Base-by-base conservation (phyloP, 257 asterid genomes). In the Fraxinus excelsior region DNA sequence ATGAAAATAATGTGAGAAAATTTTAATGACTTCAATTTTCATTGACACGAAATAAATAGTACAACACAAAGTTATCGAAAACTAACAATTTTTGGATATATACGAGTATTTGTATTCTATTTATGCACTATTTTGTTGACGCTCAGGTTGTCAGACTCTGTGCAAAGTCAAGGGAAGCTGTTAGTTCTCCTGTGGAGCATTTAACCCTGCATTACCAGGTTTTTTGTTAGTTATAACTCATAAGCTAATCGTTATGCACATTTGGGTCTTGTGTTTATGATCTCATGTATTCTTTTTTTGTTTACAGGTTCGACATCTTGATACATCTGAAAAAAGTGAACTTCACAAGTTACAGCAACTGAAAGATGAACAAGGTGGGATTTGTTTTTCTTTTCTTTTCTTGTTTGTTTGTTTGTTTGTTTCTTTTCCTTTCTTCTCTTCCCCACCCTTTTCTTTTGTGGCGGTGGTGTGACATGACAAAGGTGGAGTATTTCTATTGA, bases 91-190 rank as follows among this genome's bases (percentile, higher is more conserved):
- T 42, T 68, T 67, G 7, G 40, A 49, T 71, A 51, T 25, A 23
- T 21, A 21, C 31, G 23, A 75, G 72, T 68, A 74, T 21, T 72
- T 19, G 31, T 31, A 8, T 60, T 64, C 58, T 70, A 12, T 44
- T 74, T 35, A 26, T 25, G 35, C 68, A 11, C 19, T 62, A 10
- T 26, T 62, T 23, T 62, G 79, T 75, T 69, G 34, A 21, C 78
- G 64, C 72, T 23, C 79, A 96, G 99, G 99, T 96, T 80, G 99
- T 96, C 78, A 86, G 98, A 83, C 94, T 96, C 19, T 91, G 98
- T 80, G 99, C 98, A 6, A 96, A 96, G 82, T 96, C 99, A 67
- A 93, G 99, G 90, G 98, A 96, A 86, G 97, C 98, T 75, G 98
- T 96, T 74, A 93, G 96, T 85, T 96, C 99, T 46, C 98, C 99